Evolutionary conservation across 768 basidiomycete genomes (phyloP).

Genomic region (Asterophora lycoperdoides): DNA sequence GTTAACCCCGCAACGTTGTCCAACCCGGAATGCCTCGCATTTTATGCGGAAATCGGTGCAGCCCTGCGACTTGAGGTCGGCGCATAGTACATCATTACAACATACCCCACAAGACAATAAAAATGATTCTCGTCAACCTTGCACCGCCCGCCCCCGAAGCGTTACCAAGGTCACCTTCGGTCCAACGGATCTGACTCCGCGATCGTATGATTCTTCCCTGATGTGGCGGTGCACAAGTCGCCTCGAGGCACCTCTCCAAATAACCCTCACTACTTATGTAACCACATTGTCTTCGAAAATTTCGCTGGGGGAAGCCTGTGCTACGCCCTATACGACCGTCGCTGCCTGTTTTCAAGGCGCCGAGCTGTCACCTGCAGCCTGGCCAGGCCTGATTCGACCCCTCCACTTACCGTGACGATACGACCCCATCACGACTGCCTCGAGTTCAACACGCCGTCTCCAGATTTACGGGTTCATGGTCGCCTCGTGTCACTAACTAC

Average conservation of each 20-base stretch:
- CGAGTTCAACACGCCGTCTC: constrained; percentile 12
- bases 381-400: neutral
- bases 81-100: neutral
- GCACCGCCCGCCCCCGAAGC: neutral
- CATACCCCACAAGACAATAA: neutral
- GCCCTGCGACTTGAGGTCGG: constrained; percentile 43
- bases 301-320: neutral
- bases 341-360: neutral
- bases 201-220: neutral
- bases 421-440: constrained; percentile 11
- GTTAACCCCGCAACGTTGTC: constrained; percentile 70
- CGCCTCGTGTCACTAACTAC: constrained; percentile 42
- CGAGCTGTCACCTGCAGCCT: neutral
- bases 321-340: neutral
- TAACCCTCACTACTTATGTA: constrained; percentile 9
- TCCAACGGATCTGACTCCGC: constrained; percentile 8
- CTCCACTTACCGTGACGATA: no score
- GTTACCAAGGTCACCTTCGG: neutral
- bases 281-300: constrained; percentile 10
- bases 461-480: constrained; percentile 32
- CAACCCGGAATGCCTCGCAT: constrained; percentile 67
- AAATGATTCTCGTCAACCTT: neutral
- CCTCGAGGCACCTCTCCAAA: constrained; percentile 8
- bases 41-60: constrained; percentile 54
- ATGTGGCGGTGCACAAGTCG: constrained; percentile 13